Percentiles rank a stretch among this genome's conserved stretches.
Conservation (phyloP, 495 filamentous ascomycete species). For the Neurospora cerealis region DNA sequence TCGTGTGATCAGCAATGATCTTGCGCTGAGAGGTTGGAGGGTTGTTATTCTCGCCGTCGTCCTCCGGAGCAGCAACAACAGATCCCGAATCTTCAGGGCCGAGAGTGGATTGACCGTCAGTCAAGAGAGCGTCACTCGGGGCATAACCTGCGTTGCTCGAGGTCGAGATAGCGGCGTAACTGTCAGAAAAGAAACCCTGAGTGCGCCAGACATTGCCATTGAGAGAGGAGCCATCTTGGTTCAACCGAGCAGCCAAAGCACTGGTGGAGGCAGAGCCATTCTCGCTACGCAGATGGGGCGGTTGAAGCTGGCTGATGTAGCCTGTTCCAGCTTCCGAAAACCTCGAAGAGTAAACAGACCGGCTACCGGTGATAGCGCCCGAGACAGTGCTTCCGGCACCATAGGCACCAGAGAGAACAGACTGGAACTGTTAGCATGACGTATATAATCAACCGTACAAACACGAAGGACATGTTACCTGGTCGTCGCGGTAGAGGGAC, state of each 20-base stretch:
- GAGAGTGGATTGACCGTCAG: not conserved
- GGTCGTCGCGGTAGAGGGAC: not conserved
- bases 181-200: not conserved
- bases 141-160: not conserved
- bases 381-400: not conserved
- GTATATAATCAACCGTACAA: not conserved
- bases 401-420: not conserved
- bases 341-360: not conserved
- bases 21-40: not conserved
- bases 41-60: not conserved
- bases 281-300: not conserved
- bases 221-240: not conserved
- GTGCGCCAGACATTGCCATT: not conserved
- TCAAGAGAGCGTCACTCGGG: not conserved
- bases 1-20: not conserved
- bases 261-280: not conserved
- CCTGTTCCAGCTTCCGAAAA: not conserved
- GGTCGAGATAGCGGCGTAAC: not conserved
- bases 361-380: not conserved
- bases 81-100: not conserved
- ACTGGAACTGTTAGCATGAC: not conserved
- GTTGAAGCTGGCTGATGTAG: not conserved
- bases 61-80: not conserved
- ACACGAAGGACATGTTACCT: not conserved
- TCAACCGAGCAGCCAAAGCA: not conserved